Conservation (phyloP, 495 filamentous ascomycete genomes). For the Neurospora africana region DNA sequence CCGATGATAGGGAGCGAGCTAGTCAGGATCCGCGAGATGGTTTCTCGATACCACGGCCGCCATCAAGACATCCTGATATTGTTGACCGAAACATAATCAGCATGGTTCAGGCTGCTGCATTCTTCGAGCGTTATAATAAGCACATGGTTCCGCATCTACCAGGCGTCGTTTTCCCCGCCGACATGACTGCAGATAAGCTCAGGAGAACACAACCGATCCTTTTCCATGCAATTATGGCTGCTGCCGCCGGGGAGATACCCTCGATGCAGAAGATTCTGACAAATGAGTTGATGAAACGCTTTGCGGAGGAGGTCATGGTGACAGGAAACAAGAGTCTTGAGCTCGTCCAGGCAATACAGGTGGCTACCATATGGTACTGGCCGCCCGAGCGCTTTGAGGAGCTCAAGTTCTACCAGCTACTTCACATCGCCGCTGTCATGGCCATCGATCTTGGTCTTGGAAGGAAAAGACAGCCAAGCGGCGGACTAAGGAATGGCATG, state of each 20-base stretch:
- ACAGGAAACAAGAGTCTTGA: conserved; percentile 78
- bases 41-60: conserved; percentile 4
- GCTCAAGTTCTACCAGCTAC: conserved; percentile 82
- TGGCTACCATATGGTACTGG: conserved; percentile 69
- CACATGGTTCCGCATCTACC: conserved; percentile 65
- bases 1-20: conserved; percentile 15
- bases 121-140: conserved; percentile 61
- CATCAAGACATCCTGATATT: conserved; percentile 45
- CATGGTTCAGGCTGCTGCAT: conserved; percentile 45
- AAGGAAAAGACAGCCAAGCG: conserved; percentile 32
- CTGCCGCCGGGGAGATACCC: conserved; percentile 52
- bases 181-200: conserved; percentile 54
- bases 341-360: conserved; percentile 68
- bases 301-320: conserved; percentile 65
- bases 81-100: conserved; percentile 61
- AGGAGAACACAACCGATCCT: conserved; percentile 64
- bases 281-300: conserved; percentile 58
- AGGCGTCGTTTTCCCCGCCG: conserved; percentile 61
- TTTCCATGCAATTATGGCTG: conserved; percentile 70
- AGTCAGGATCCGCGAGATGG: conserved; percentile 8
- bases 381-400: conserved; percentile 77
- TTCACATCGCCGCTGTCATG: conserved; percentile 75
- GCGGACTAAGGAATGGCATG: conserved; percentile 25
- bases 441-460: conserved; percentile 82
- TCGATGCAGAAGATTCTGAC: conserved; percentile 49